Conservation (phyloP, 805 yeast genomes). For the Hanseniaspora valbyensis region DNA sequence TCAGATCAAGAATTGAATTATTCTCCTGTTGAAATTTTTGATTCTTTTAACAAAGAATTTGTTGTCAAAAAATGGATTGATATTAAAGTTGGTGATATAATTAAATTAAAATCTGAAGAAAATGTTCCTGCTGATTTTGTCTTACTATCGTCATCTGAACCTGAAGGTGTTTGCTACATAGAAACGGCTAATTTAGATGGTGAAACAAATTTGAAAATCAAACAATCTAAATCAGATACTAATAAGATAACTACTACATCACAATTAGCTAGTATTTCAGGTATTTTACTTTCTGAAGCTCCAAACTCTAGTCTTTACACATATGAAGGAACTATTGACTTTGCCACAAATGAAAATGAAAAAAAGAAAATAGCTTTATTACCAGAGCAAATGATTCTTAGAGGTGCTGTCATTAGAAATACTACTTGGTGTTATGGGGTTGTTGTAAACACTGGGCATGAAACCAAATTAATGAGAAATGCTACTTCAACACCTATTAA, state of each 20-base stretch:
- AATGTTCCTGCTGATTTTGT: constrained; percentile 90
- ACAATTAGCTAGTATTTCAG: constrained; percentile 43
- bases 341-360: constrained; percentile 21
- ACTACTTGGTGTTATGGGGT: constrained; percentile 93
- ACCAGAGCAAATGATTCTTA: constrained; percentile 81
- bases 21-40: constrained; percentile 58
- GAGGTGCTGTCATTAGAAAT: constrained; percentile 93
- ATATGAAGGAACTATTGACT: constrained; percentile 69
- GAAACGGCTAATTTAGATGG: constrained; percentile 98
- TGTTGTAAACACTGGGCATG: constrained; percentile 94
- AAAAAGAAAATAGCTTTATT: constrained; percentile 55
- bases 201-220: constrained; percentile 90
- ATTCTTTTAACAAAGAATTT: constrained; percentile 43
- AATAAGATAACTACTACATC: constrained; percentile 55
- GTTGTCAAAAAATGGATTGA: constrained; percentile 67
- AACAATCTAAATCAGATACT: constrained; percentile 77
- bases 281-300: constrained; percentile 67
- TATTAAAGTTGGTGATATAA: constrained; percentile 83
- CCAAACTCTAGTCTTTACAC: constrained; percentile 93
- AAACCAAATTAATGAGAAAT: constrained; percentile 93
- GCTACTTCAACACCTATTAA: constrained; percentile 98
- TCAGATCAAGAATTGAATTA: constrained; percentile 86
- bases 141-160: constrained; percentile 83
- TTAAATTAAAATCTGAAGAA: constrained; percentile 73
- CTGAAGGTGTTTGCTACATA: constrained; percentile 93